Evolutionary conservation across 345 rosid genomes (phyloP), one percentile per base, ranked within the genome.

Genomic region (Balakata baccata): DNA sequence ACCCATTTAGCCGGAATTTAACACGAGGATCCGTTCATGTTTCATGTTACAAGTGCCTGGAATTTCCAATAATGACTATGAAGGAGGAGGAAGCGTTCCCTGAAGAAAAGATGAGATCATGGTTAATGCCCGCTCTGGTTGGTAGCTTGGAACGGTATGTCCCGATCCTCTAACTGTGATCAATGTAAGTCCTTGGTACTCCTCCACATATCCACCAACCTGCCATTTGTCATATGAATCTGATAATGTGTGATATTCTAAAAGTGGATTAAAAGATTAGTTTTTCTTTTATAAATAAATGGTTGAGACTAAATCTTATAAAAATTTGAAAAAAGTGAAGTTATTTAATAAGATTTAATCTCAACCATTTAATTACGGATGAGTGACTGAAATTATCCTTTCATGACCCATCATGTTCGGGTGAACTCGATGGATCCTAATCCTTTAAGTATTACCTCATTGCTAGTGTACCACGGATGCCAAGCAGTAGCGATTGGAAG

Each of bases 201-300:
- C 83, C n/a, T 64, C 83, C 4, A 65, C 84, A 72, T 86, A 88
- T 51, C 91, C 89, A 66, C 85, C 91, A 62, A 84, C 77, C 91
- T 86, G 75, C 54, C 56, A n/a, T 54, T 54, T 7, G 68, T 49
- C 72, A 39, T 49, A 49, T 41, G 51, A 16, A 56, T 71, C 16
- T 3, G 10, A 64, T 49, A 25, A 68, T 22, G 45, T 8, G 45
- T 22, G 22, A 70, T 52, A 61, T 43, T 43, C 6, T 43, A 2
- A 29, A 29, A 29, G 2, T 29, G 34, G 34, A 29, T 29, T 29
- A 29, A 29, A 29, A 29, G n/a, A n/a, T n/a, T 29, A 29, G 34
- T 29, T 2, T 29, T 29, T 29, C 34, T 1, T 29, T 2, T 29
- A 29, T 2, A 29, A 29, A 29, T 29, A 29, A 29, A 29, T 29